phyloP scores from a whole-genome alignment of 345 rosid species.

The Geranium brycei region DNA sequence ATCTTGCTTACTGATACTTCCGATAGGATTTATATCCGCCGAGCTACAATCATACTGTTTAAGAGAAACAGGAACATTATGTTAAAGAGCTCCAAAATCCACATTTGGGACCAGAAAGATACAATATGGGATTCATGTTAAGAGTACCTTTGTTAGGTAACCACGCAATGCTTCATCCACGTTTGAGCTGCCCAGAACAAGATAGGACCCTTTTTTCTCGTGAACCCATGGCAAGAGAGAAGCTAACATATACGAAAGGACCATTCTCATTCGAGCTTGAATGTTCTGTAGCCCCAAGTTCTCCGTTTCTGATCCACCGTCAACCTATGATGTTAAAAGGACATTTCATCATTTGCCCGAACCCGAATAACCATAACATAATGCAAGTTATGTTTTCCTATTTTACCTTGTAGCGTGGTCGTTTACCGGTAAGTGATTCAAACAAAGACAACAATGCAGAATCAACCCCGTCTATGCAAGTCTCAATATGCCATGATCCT shows the following conservation, averaged over 20 bases:
- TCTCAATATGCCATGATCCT: conserved; percentile 92
- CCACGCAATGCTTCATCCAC: conserved; percentile 94
- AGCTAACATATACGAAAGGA: conserved; percentile 78
- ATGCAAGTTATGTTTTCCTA: background rate
- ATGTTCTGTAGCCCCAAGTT: conserved; percentile 82
- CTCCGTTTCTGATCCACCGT: conserved; percentile 86
- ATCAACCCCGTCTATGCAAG: conserved; percentile 64
- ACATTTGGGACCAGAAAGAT: background rate
- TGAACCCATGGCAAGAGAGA: conserved; percentile 97
- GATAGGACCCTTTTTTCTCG: conserved; percentile 75
- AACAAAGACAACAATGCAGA: conserved; percentile 68
- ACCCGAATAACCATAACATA: too few species aligned
- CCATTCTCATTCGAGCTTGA: conserved; percentile 97
- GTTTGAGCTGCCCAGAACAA: conserved; percentile 89
- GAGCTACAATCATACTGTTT: conserved; percentile 92
- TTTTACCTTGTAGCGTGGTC: conserved; percentile 67
- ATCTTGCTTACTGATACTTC: conserved; percentile 86
- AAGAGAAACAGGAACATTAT: background rate
- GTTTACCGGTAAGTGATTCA: conserved; percentile 73
- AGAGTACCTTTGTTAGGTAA: conserved; percentile 71
- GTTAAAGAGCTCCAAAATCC: background rate
- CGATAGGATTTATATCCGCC: conserved; percentile 93
- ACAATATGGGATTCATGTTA: background rate
- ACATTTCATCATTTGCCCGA: background rate
- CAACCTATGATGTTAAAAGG: conserved; percentile 36